Base-by-base conservation (phyloP, 2,329 filamentous ascomycete species). In the Neonectria sp. region DNA sequence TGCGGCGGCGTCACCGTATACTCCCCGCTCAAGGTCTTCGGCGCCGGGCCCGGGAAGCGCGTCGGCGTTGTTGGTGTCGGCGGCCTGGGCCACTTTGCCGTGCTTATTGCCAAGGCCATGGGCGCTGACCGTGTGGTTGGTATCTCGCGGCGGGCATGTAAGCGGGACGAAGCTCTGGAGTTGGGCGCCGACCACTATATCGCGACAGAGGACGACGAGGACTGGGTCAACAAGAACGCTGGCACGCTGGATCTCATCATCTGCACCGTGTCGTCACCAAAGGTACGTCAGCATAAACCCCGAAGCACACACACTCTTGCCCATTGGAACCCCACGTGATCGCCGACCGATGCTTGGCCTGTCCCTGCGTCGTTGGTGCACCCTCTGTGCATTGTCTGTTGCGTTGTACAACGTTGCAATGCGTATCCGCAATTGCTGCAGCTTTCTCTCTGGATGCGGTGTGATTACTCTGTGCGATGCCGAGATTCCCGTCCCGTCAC, bases 1-100 rank as follows among this genome's bases (percentile, higher is more conserved):
- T 97, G 94, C 79, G 94, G 93, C 12, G 94, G 94, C 64, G 85
- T 95, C 45, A 96, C 94, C 0, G 89, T 90, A 51, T 97, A 91
- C 82, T 91, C 88, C 55, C 94, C 93, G 0, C 86, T 97, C 2
- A 90, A 93, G 65, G 86, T 93, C 52, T 90, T 94, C 75, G 92
- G 91, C 25, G 86, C 86, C 66, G 92, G 92, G 0, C 91, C 91
- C 1, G 93, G 93, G 64, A 93, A 92, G 84, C 93, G 92, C 81
- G 88, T 94, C 35, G 92, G 86, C 35, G 88, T 94, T 67, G 88
- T 93, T n/a, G 92, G 92, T 62, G 81, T 93, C 72, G 90, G 91
- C 15, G 91, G 91, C 5, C 86, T 93, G 67, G 91, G 91, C 2
- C 91, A 93, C 79, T 91, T 92, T 71, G 91, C 86, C 9, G 79